These are phyloP conservation scores for Colletotrichum gloeosporioides DNA, from an alignment of 2,329 filamentous ascomycete species.

Conservation along the genomic window DNA sequence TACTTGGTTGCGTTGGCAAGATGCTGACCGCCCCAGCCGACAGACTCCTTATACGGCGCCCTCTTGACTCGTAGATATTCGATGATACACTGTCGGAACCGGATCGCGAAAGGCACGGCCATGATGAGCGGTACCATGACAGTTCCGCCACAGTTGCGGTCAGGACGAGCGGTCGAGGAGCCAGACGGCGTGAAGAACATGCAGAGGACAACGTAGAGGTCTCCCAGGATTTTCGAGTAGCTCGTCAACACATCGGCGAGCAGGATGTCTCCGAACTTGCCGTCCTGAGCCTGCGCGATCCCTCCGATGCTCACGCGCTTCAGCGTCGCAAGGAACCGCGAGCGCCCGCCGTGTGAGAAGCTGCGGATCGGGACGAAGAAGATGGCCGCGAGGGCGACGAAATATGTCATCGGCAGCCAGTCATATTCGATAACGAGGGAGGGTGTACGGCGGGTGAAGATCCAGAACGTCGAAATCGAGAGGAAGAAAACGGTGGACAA, in stretches of 20 bases:
- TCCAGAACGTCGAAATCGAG: constrained; percentile 85
- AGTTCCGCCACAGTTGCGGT: constrained; percentile 80
- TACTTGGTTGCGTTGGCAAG: constrained; percentile 96
- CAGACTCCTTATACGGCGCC: constrained; percentile 57
- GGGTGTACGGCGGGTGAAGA: constrained; percentile 73
- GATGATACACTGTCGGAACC: constrained; percentile 88
- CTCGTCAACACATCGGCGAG: constrained; percentile 94
- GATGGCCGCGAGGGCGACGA: constrained; percentile 72
- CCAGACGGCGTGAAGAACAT: constrained; percentile 81
- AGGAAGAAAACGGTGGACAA: constrained; percentile 73
- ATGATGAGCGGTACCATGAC: constrained; percentile 86
- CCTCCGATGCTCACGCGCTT: constrained; percentile 84
- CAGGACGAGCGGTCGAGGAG: constrained; percentile 79
- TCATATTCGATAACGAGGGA: constrained; percentile 78
- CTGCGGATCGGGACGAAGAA: constrained; percentile 77
- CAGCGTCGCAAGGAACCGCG: constrained; percentile 76
- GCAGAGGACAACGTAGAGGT: constrained; percentile 87
- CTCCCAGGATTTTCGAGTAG: constrained; percentile 90
- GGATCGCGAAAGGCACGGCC: constrained; percentile 81
- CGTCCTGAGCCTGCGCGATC: constrained; percentile 83
- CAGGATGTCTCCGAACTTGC: constrained; percentile 93
- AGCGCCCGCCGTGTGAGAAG: constrained; percentile 72
- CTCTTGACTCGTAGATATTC: constrained; percentile 79
- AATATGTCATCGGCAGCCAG: constrained; percentile 85
- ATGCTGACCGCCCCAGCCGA: constrained; percentile 83